Percentiles rank a stretch among this genome's conserved stretches.
Evolutionary conservation across 352 stramenopile genomes (phyloP).

Genomic region (Phytophthora pini): DNA sequence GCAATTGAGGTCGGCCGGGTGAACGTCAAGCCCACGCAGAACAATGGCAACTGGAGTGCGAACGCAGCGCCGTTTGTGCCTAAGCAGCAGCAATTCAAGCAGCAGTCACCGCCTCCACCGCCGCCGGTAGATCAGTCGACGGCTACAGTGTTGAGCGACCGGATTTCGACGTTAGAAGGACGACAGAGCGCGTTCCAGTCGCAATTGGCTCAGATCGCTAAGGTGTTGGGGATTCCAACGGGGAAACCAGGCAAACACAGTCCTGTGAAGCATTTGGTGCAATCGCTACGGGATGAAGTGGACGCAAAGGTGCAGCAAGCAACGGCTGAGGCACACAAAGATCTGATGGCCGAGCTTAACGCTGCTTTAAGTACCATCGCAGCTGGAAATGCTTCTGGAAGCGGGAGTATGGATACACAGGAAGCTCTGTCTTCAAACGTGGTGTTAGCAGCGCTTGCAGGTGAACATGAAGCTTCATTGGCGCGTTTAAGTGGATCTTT

Average conservation of each 20-base stretch:
- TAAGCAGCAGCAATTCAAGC: constrained; percentile 34
- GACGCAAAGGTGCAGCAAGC: constrained; percentile 36
- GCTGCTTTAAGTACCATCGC: constrained; percentile 12
- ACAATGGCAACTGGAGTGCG: constrained; percentile 30
- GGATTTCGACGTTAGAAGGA: constrained; percentile 83
- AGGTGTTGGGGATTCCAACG: constrained; percentile 67
- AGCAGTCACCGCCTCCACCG: constrained; percentile 10
- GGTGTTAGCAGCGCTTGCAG: constrained; percentile 61
- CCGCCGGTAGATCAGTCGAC: constrained; percentile 20
- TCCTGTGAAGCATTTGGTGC: constrained; percentile 73
- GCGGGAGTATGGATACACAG: neutral
- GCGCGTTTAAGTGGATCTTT: constrained; percentile 70
- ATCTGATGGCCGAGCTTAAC: constrained; percentile 26
- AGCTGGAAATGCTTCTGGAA: constrained; percentile 4
- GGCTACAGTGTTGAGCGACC: constrained; percentile 62
- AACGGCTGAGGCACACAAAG: constrained; percentile 2
- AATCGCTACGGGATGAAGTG: constrained; percentile 77
- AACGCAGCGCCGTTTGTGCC: constrained; percentile 37
- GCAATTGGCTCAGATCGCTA: constrained; percentile 81
- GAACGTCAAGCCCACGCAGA: constrained; percentile 3
- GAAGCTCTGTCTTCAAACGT: constrained; percentile 50
- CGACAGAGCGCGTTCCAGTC: constrained; percentile 86
- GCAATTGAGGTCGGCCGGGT: constrained; percentile 19
- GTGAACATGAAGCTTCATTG: constrained; percentile 80
- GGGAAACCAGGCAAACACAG: constrained; percentile 76